Evolutionary conservation across 192 early-diverging fungal genomes (phyloP).

Genomic region (Umbelopsis sp.): DNA sequence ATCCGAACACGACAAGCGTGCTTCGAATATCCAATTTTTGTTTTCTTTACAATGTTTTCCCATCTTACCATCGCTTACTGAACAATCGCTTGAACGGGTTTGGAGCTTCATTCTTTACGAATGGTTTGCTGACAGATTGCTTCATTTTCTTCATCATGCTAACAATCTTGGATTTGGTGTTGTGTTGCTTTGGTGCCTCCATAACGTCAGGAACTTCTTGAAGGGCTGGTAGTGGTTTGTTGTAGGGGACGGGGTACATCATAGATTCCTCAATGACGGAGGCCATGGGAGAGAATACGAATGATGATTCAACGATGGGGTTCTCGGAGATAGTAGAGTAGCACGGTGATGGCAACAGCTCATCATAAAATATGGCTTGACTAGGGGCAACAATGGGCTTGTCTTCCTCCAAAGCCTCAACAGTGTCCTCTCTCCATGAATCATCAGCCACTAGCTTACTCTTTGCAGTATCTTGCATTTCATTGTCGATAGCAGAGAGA

Average conservation of each 20-base stretch:
- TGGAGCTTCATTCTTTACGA: neutral
- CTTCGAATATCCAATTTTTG: too few relatives aligned
- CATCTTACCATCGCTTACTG: constrained; percentile 3
- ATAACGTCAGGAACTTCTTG: neutral
- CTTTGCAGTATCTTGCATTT: constrained; percentile 23
- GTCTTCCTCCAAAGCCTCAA: constrained; percentile 10
- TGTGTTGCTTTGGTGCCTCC: neutral
- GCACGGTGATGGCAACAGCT: constrained; percentile 5
- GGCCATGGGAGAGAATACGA: constrained; percentile 12
- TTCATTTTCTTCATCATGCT: constrained; percentile 6
- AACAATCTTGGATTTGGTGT: neutral
- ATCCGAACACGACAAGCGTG: too few relatives aligned
- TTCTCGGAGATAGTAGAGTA: constrained; percentile 16
- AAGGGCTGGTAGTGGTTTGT: neutral
- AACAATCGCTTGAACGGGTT: constrained; percentile 16
- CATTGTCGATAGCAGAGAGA: constrained; percentile 23
- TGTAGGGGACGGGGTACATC: neutral
- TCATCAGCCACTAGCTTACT: neutral
- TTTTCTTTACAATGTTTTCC: too few relatives aligned
- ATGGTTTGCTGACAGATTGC: constrained; percentile 13
- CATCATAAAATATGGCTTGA: constrained; percentile 17
- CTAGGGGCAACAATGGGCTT: neutral
- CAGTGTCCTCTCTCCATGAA: neutral
- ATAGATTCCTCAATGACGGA: constrained; percentile 16
- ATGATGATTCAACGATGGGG: neutral